Percentiles rank a stretch among this genome's conserved stretches.
Conservation (phyloP, 345 rosid species). For the Salix suchowensis region DNA sequence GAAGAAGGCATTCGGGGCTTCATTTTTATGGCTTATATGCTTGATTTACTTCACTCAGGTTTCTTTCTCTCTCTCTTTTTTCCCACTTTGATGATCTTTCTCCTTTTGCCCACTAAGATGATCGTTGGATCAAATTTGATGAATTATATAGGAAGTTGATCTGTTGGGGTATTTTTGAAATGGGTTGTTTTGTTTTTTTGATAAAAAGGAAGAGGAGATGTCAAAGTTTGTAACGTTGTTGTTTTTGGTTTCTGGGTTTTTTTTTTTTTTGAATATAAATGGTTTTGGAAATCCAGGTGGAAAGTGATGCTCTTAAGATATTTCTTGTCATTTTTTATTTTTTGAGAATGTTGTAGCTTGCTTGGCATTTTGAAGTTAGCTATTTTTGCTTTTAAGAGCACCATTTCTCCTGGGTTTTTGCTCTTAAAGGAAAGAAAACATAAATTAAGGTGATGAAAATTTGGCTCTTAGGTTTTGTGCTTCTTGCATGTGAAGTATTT, state of each 20-base stretch:
- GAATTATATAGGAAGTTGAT: neutral
- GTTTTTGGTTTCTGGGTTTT: too few species aligned
- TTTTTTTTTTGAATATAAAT: neutral
- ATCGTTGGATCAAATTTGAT: neutral
- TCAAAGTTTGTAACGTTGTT: neutral
- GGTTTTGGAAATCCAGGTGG: neutral
- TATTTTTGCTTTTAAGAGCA: neutral
- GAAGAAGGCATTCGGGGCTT: conserved; percentile 58
- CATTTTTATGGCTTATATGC: conserved; percentile 91
- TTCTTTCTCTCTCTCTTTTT: neutral
- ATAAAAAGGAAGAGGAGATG: neutral
- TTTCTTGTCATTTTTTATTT: too few species aligned
- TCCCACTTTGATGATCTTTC: too few species aligned
- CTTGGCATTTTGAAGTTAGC: neutral
- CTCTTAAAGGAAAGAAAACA: too few species aligned
- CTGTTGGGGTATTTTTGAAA: neutral
- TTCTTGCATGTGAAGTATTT: too few species aligned
- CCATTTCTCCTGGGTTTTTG: neutral
- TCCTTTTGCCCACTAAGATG: too few species aligned
- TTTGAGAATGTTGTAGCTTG: neutral
- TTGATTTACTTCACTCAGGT: conserved; percentile 94
- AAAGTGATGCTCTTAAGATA: neutral
- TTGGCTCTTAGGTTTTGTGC: neutral
- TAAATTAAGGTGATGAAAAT: neutral
- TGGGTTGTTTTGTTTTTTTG: neutral